phyloP scores from a whole-genome alignment of 208 protist species.

The Trypanosoma melophagium region DNA sequence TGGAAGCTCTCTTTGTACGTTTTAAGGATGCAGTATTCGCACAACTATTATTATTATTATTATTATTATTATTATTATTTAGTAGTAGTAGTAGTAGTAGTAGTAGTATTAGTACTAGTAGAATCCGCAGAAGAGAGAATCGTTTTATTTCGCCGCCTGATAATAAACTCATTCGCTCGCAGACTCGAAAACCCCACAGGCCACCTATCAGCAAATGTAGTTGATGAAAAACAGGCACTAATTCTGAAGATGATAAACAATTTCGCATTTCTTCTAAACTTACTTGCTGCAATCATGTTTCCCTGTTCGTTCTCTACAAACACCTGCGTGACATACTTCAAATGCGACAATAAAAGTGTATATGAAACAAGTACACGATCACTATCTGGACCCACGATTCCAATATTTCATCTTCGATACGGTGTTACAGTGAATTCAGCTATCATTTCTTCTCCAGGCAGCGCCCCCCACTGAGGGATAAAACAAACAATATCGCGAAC shows the following conservation, averaged over 20 bases:
- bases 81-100: too few species aligned
- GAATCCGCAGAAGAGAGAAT: too few species aligned
- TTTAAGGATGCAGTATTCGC: neutral
- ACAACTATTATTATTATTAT: neutral
- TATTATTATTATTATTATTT: neutral
- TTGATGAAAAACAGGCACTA: neutral
- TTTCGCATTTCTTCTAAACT: neutral
- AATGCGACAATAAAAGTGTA: neutral
- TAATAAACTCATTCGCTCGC: neutral
- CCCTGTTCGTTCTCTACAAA: slow-evolving; percentile 16
- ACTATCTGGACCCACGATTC: slow-evolving; percentile 6
- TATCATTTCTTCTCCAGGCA: neutral
- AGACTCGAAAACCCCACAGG: neutral
- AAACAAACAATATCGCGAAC: slow-evolving; percentile 13
- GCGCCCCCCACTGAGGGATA: neutral
- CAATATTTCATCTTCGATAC: slow-evolving; percentile 14
- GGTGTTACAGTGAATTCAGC: slow-evolving; percentile 9
- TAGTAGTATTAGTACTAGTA: too few species aligned
- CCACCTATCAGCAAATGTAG: slow-evolving; percentile 5
- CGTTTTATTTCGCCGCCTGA: neutral
- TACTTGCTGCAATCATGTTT: slow-evolving; percentile 6
- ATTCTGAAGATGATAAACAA: neutral
- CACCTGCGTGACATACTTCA: slow-evolving; percentile 1
- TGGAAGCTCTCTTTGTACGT: too few species aligned
- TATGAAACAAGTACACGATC: neutral